Percentiles rank a stretch among this genome's conserved stretches.
Conservation (phyloP, 2,329 filamentous ascomycete genomes). For the Shiraia bambusicola region DNA sequence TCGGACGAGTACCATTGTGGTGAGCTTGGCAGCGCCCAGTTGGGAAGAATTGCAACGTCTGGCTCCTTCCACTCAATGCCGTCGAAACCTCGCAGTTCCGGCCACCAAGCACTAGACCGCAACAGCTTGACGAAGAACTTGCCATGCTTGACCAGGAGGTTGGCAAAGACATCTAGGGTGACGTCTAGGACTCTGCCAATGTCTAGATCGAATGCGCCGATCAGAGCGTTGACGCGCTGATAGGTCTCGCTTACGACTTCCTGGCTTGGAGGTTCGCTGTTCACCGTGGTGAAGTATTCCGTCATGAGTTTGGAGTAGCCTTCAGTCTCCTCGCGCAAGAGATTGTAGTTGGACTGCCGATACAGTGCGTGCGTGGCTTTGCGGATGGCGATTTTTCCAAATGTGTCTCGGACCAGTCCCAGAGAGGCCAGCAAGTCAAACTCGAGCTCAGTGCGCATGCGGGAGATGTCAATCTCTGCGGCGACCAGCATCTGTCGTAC, state of each 20-base stretch:
- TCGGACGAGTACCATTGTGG: constrained; percentile 64
- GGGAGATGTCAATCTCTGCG: constrained; percentile 68
- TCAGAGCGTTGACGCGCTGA: constrained; percentile 87
- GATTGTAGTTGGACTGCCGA: constrained; percentile 93
- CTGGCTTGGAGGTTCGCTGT: constrained; percentile 69
- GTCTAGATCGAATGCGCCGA: constrained; percentile 95
- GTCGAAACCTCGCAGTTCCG: constrained; percentile 61
- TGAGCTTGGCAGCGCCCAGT: constrained; percentile 78
- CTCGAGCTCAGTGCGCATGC: constrained; percentile 84
- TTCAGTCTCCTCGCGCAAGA: constrained; percentile 92
- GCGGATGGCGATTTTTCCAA: constrained; percentile 77
- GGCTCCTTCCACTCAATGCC: constrained; percentile 52
- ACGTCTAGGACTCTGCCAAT: constrained; percentile 93
- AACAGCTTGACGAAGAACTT: constrained; percentile 94
- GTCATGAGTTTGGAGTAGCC: constrained; percentile 96
- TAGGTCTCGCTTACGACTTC: constrained; percentile 83
- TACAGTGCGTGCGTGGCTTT: constrained; percentile 93
- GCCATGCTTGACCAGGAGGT: constrained; percentile 87
- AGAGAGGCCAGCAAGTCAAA: constrained; percentile 71
- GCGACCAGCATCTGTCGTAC: constrained; percentile 70
- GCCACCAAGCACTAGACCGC: constrained; percentile 95
- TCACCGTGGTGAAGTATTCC: constrained; percentile 88
- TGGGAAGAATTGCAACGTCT: constrained; percentile 69
- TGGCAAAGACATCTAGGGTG: constrained; percentile 91
- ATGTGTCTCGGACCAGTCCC: constrained; percentile 81